Evolutionary conservation across 148 eudicot genomes (phyloP), one percentile per base, ranked within the genome.

Genomic region (Nyssa sinensis): DNA sequence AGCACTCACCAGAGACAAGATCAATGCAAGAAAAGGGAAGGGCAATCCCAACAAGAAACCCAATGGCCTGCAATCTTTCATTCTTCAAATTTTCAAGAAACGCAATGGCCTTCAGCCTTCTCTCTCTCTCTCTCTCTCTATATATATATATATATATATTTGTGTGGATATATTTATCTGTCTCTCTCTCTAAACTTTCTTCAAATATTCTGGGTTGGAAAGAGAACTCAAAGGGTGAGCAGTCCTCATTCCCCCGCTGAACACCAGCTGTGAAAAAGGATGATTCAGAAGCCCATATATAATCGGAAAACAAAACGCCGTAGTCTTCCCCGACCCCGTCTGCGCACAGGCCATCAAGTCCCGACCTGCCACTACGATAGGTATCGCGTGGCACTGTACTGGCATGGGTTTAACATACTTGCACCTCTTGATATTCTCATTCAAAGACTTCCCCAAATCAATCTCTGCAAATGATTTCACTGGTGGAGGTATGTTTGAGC

Each of bases 271-370:
- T 44, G 28, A 19, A 1, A 10, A 21, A 39, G 29, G 21, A 3
- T 66, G 61, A 64, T 44, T 86, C 78, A 85, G 17, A 62, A 92
- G 80, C 62, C 91, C 86, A 61, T 84, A 71, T 23, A 92, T 90
- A 55, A 92, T 90, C 1, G 97, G 97, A 59, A 92, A 90, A 76
- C 97, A 92, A 68, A 92, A 92, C 24, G 94, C 94, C 24, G 97
- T 94, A 1, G 97, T 92, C 67, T 92, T 92, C 0, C 97, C 97
- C 21, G 94, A 90, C 16, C 94, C 97, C 17, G 97, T 92, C 68
- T 90, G 97, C 5, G 97, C 97, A 77, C 97, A 92, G 5, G 97
- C 97, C 97, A 92, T 92, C 79, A 92, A 74, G 73, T 92, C 97
- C 53, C 97, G 73, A 3, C 97, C 97, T 5, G 83, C 91, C 57